These are phyloP conservation scores for Globisporangium canariense DNA, from an alignment of 352 stramenopile genomes.

Conservation along the genomic window DNA sequence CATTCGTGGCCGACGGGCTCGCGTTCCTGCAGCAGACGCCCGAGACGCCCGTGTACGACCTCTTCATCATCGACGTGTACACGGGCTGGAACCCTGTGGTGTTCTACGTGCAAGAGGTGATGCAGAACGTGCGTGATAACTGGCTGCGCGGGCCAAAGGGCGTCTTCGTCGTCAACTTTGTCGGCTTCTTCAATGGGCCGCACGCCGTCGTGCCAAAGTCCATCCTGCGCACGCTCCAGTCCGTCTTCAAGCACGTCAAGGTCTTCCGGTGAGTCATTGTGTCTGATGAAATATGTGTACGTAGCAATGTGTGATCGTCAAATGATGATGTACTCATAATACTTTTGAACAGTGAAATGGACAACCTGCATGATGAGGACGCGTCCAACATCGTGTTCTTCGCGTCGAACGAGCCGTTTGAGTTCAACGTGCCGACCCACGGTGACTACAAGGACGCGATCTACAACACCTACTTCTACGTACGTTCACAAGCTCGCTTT, in stretches of 20 bases:
- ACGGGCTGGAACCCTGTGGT: conserved; percentile 61
- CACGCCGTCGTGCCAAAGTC: conserved; percentile 52
- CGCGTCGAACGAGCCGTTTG: conserved; percentile 62
- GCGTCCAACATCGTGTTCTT: conserved; percentile 76
- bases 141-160: conserved; percentile 44
- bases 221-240: conserved; percentile 65
- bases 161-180: conserved; percentile 80
- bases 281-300: background rate
- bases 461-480: conserved; percentile 53
- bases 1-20: conserved; percentile 65
- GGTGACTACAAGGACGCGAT: conserved; percentile 47
- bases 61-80: conserved; percentile 22
- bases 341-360: conserved; percentile 36
- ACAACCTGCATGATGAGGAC: conserved; percentile 29
- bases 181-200: conserved; percentile 56
- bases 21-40: conserved; percentile 48
- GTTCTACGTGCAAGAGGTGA: conserved; percentile 66
- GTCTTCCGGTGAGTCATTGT: conserved; percentile 33
- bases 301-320: background rate
- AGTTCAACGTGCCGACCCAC: conserved; percentile 52
- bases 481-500: conserved; percentile 16
- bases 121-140: conserved; percentile 40
- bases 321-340: background rate
- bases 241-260: conserved; percentile 70
- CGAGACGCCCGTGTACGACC: conserved; percentile 19